Evolutionary conservation across 352 stramenopile species (phyloP).

Genomic region (Blastocystis sp.): DNA sequence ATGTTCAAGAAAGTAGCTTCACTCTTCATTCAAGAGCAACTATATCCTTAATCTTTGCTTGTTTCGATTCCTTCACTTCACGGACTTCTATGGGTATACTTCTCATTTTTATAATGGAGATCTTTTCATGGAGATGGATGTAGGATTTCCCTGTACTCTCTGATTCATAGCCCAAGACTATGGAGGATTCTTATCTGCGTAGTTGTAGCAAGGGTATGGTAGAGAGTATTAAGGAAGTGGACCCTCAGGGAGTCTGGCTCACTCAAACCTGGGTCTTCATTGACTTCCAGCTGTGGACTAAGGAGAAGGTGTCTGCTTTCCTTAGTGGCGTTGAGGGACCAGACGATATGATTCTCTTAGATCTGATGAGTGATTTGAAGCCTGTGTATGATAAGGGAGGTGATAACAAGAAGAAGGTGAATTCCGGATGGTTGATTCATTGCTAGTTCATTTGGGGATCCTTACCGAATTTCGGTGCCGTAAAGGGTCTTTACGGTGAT

Average conservation of each 20-base stretch:
- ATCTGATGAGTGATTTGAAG: constrained; percentile 75
- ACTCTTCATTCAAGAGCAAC: neutral
- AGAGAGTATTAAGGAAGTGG: constrained; percentile 72
- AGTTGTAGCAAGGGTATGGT: neutral
- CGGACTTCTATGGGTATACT: neutral
- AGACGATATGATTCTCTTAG: constrained; percentile 78
- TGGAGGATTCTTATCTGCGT: neutral
- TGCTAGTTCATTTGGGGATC: constrained; percentile 82
- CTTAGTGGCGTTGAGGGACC: constrained; percentile 73
- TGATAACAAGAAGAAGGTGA: constrained; percentile 76
- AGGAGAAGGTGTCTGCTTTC: constrained; percentile 68
- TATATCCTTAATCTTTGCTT: neutral
- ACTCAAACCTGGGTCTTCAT: constrained; percentile 80
- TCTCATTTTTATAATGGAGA: constrained; percentile 68
- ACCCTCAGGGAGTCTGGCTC: constrained; percentile 79
- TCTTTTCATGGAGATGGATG: constrained; percentile 71
- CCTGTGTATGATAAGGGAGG: constrained; percentile 72
- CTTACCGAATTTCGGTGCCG: constrained; percentile 80
- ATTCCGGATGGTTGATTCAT: constrained; percentile 77
- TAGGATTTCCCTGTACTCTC: neutral
- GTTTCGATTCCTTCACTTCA: neutral
- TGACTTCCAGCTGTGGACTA: constrained; percentile 76
- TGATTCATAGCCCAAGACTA: constrained; percentile 11
- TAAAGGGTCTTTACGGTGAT: constrained; percentile 78
- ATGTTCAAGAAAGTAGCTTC: constrained; percentile 18